Evolutionary conservation across 116 monocot genomes (phyloP).

Genomic region (Zostera marina): DNA sequence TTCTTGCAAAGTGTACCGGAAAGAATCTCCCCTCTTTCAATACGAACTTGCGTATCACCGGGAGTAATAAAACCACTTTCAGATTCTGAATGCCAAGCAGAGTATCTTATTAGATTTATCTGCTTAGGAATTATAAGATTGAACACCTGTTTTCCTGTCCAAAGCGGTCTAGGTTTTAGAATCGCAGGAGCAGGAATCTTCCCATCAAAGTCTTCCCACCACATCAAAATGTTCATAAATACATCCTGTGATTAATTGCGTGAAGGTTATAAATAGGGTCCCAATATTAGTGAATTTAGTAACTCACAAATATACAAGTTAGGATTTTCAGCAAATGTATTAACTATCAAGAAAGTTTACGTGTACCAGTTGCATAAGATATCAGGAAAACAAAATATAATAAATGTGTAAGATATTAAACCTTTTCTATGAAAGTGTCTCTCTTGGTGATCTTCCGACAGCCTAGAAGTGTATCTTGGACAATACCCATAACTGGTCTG

Average conservation of each 20-base stretch:
- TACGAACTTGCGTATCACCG: conserved; percentile 83
- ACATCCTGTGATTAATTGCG: conserved; percentile 49
- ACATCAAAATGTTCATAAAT: conserved; percentile 99
- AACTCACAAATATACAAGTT: not conserved
- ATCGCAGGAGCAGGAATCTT: conserved; percentile 93
- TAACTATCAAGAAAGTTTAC: too few species aligned
- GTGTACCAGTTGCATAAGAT: too few species aligned
- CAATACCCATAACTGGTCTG: conserved; percentile 97
- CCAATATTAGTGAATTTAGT: not conserved
- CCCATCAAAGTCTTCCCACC: conserved; percentile 99
- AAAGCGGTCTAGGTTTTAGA: conserved; percentile 80
- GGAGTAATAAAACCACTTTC: conserved; percentile 72
- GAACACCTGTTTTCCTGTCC: conserved; percentile 99
- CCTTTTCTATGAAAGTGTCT: conserved; percentile 98
- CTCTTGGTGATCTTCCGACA: conserved; percentile 97
- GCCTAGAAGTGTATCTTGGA: conserved; percentile 89
- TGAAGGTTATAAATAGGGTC: not conserved
- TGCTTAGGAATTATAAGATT: conserved; percentile 98
- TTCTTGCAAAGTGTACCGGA: conserved; percentile 92
- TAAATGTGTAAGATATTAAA: conserved; percentile 5
- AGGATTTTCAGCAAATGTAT: not conserved
- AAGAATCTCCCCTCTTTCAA: conserved; percentile 87
- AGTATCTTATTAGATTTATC: conserved; percentile 63
- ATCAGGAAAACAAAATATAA: not conserved
- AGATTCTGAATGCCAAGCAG: conserved; percentile 74